These are phyloP conservation scores for Alternaria longipes DNA, from an alignment of 2,329 filamentous ascomycete genomes.

Conservation along the genomic window DNA sequence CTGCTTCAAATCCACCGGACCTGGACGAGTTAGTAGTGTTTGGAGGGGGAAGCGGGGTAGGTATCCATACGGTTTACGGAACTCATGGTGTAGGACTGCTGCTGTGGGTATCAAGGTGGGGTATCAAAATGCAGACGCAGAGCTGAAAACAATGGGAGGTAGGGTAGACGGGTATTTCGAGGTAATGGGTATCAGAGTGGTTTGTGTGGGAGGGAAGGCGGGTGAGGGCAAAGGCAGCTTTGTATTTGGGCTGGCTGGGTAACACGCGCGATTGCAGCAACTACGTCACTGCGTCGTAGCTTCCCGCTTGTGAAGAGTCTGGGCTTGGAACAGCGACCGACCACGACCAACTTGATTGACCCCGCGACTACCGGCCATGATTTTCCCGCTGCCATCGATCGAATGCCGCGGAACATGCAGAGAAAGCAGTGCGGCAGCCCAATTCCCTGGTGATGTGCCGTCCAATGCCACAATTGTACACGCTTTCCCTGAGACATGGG, in stretches of 20 bases:
- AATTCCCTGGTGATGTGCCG: slow-evolving; percentile 4
- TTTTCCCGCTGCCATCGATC: slow-evolving; percentile 1
- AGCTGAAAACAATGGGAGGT: slow-evolving; percentile 31
- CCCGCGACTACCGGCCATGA: slow-evolving; percentile 11
- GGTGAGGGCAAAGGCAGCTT: slow-evolving; percentile 26
- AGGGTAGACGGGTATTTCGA: slow-evolving; percentile 16
- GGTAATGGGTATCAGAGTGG: slow-evolving; percentile 18
- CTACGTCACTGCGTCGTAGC: slow-evolving; percentile 24
- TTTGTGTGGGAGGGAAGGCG: slow-evolving; percentile 13
- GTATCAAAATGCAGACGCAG: slow-evolving; percentile 43
- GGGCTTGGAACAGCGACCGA: slow-evolving; percentile 12
- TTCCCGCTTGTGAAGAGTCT: slow-evolving; percentile 15
- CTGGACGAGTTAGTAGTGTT: slow-evolving; percentile 67
- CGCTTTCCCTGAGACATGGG: neutral
- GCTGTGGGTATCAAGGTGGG: slow-evolving; percentile 39
- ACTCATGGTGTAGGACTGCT: slow-evolving; percentile 34
- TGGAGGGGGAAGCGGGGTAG: slow-evolving; percentile 14
- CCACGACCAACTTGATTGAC: slow-evolving; percentile 13
- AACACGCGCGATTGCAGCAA: slow-evolving; percentile 25
- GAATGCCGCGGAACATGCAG: slow-evolving; percentile 7
- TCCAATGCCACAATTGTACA: slow-evolving; percentile 5
- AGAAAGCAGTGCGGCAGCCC: neutral
- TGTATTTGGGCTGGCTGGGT: slow-evolving; percentile 29
- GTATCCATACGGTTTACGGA: slow-evolving; percentile 38
- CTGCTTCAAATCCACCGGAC: slow-evolving; percentile 73